These are phyloP conservation scores for Russula griseocarnosa DNA, from an alignment of 768 basidiomycete genomes.

Conservation along the genomic window DNA sequence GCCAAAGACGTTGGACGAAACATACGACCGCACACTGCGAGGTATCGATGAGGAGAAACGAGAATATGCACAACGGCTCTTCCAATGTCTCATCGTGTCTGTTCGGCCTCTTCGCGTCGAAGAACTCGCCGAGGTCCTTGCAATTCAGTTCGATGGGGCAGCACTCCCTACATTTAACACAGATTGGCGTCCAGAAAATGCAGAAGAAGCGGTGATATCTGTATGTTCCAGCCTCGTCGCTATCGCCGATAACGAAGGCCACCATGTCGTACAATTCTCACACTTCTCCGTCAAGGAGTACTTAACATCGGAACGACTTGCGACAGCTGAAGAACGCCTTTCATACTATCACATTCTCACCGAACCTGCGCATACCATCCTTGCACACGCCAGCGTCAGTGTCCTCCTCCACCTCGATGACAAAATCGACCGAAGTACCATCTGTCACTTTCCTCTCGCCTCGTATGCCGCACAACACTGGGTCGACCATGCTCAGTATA, in stretches of 20 bases:
- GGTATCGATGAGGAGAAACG: not conserved
- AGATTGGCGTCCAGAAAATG: not conserved
- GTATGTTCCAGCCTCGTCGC: not conserved
- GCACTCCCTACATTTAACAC: not conserved
- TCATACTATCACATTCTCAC: not conserved
- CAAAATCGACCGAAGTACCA: not conserved
- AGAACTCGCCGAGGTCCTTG: not conserved
- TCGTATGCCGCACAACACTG: constrained; percentile 7
- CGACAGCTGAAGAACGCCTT: not conserved
- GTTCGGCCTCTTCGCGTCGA: not conserved
- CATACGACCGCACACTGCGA: not conserved
- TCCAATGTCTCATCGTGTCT: not conserved
- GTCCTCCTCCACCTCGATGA: not conserved
- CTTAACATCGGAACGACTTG: not conserved
- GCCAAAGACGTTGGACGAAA: not conserved
- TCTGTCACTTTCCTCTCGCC: not conserved
- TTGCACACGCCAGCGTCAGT: not conserved
- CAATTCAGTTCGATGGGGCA: not conserved
- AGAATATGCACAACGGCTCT: not conserved
- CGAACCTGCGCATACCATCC: not conserved
- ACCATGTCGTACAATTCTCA: not conserved
- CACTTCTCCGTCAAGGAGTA: not conserved
- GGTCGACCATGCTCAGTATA: not conserved
- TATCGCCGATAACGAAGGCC: not conserved
- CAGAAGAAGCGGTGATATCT: not conserved